Evolutionary conservation across 2,329 filamentous ascomycete species (phyloP), one percentile per base, ranked within the genome.

Genomic region (Aspergillus unguis): DNA sequence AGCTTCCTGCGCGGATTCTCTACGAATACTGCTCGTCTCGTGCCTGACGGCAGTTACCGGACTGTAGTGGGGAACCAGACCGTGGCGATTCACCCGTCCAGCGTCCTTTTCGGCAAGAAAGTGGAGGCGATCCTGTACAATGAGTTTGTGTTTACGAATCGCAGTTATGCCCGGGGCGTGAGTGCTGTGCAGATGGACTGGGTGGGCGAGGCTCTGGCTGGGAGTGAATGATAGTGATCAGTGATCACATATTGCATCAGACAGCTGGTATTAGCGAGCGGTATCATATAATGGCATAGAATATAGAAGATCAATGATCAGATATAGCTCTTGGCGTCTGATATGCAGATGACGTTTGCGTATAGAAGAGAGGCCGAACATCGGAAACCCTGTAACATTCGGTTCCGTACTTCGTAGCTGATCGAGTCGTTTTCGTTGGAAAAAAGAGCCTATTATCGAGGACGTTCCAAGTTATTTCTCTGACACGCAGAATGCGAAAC

Each of bases 81-180:
- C 0, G 82, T 86, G 1, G 77, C 82, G 1, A 84, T 86, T 36
- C 84, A 86, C 53, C 83, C 83, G 1, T 80, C 78, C 6, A 84
- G 80, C 54, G 80, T 83, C 10, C 65, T 85, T 5, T 83, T 82
- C 61, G 80, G 81, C 23, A 79, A 78, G 62, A 82, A 81, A 58
- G 74, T 83, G 5, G 82, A 85, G 67, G 83, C 80, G 2, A 83
- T 86, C 48, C 74, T 86, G 65, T 86, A 84, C 61, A 83, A 81
- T 54, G 83, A 86, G 65, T 85, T 83, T 65, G 81, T 86, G 2
- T 86, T 82, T 62, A 86, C 84, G 23, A 85, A 79, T 40, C 80
- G 80, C 58, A 81, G 80, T 49, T 86, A 85, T 71, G 84, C 81
- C 10, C 74, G 82, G 44, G 78, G 80, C 3, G 83, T 85, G 6